A percentile compares a stretch with the other conserved stretches of the same genome.
Evolutionary conservation across 2,329 filamentous ascomycete genomes (phyloP).

Genomic region (Elsinoe ampelina): DNA sequence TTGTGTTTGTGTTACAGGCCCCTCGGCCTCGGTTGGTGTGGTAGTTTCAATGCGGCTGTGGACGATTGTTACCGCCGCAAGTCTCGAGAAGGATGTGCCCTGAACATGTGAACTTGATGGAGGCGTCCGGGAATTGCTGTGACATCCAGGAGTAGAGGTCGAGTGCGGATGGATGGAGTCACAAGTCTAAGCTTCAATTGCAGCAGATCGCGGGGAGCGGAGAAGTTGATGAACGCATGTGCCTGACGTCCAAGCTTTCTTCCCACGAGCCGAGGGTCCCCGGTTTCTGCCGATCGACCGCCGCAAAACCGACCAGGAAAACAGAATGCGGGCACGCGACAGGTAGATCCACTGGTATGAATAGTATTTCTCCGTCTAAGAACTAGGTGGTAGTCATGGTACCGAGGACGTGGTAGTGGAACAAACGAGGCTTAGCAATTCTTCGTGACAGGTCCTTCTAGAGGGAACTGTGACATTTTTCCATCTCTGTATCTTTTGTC

Average conservation of each 20-base stretch:
- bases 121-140: not conserved
- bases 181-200: conserved; percentile 10
- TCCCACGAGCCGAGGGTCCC: conserved; percentile 1
- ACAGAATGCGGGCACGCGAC: conserved; percentile 6
- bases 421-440: not conserved
- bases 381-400: not conserved
- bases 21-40: conserved; percentile 15
- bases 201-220: conserved; percentile 7
- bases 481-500: not conserved
- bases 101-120: not conserved
- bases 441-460: not conserved
- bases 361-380: conserved; percentile 1
- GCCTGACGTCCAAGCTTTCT: not conserved
- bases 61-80: not conserved
- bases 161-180: conserved; percentile 9
- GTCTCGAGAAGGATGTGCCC: not conserved
- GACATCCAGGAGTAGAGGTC: not conserved
- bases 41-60: not conserved
- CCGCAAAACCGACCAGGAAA: not conserved
- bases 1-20: conserved; percentile 13
- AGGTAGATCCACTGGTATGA: not conserved
- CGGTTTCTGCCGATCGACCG: conserved; percentile 7
- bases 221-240: not conserved
- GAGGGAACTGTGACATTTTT: not conserved
- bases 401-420: not conserved